Base-by-base conservation (phyloP, 176 grass and related monocot species). In the Carex parvula region DNA sequence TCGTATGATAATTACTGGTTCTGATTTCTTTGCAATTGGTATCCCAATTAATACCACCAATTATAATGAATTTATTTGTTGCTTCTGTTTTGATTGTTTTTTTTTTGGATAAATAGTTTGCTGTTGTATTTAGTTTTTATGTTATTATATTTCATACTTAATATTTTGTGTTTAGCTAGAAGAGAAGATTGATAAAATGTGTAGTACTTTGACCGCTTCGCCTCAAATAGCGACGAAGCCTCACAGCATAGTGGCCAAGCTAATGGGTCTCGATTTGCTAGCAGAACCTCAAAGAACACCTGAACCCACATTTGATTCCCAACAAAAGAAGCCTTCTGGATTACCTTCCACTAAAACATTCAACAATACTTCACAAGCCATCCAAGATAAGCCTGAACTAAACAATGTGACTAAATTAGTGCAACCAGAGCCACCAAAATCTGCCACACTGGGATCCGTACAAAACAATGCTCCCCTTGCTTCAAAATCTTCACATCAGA, bases 261-360 rank as follows among this genome's bases (percentile, higher is more conserved):
- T 97, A 21, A 97, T 97, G 94, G 94, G 94, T 26, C 90, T 97
- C 29, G 93, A 84, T 64, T 89, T 88, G 12, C 88, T 90, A 13
- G 32, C 79, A 44, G 53, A 44, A 50, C 76, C 6, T 58, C 65
- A 74, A 41, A 54, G 37, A 16, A 54, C 58, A 75, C 30, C 26
- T 4, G 6, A 78, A 57, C 73, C 24, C 10, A 24, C 39, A 64
- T 30, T 7, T 10, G 30, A 79, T 56, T 63, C 85, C 63, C 29
- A 39, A 50, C 29, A 32, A 24, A 59, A 61, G 6, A 62, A 83
- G 14, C 22, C 53, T 52, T 88, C 86, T 39, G 26, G 17, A 14
- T 13, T 78, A 6, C 39, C 58, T 56, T 60, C 18, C 2, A 32
- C 54, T 35, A 41, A 62, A 58, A 21, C 10, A 6, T 73, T 20